Conservation (phyloP, 116 monocot species). For the Phalaenopsis hybrid region DNA sequence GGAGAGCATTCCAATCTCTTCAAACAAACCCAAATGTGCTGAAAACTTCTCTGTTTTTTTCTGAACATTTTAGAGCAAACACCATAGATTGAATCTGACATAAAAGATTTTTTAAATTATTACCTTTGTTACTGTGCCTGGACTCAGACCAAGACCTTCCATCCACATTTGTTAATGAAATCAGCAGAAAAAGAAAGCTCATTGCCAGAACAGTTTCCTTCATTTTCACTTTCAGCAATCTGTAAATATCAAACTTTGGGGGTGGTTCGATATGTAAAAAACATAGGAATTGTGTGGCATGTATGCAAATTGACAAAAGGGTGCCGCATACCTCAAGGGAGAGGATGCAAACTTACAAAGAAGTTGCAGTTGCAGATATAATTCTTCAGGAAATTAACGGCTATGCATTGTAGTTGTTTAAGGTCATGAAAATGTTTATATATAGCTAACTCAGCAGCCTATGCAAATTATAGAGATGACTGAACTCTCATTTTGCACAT, state of each 20-base stretch:
- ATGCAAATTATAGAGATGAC: background rate
- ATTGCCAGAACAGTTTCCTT: slow-evolving; percentile 4
- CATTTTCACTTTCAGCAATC: background rate
- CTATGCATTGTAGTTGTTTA: background rate
- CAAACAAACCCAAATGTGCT: slow-evolving; percentile 18
- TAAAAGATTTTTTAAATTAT: background rate
- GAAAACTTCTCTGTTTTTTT: slow-evolving; percentile 11
- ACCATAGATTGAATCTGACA: background rate
- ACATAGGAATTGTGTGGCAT: no score
- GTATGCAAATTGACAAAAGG: background rate
- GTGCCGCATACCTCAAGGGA: background rate
- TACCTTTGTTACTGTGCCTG: slow-evolving; percentile 6
- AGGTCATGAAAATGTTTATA: background rate
- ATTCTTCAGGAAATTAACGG: no score
- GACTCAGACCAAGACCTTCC: background rate
- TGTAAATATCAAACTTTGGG: background rate
- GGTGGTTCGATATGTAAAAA: no score
- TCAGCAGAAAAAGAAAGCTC: slow-evolving; percentile 7
- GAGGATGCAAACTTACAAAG: no score
- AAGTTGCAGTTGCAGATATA: no score
- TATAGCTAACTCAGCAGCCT: background rate
- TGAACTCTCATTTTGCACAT: slow-evolving; percentile 9
- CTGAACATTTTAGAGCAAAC: slow-evolving; percentile 1
- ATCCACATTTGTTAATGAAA: slow-evolving; percentile 6
- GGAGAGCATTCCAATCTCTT: slow-evolving; percentile 16